A percentile compares a stretch with the other conserved stretches of the same genome.
These are phyloP conservation scores for Populus simonii DNA, from an alignment of 345 rosid genomes.

Conservation along the genomic window DNA sequence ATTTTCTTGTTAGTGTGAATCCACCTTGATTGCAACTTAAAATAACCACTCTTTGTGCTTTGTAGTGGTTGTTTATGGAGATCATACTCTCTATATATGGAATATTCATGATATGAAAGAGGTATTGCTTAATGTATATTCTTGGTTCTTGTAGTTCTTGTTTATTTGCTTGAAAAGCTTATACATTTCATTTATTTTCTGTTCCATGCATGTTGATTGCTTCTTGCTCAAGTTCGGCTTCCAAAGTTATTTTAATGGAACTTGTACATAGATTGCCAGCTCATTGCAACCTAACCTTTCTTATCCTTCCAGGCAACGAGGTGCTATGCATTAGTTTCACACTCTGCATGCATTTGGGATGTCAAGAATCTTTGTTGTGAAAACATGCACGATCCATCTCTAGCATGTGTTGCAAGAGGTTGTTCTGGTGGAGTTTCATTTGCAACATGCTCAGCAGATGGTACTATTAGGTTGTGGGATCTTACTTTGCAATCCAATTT, in stretches of 20 bases:
- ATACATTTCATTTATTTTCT: neutral
- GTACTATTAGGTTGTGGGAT: slow-evolving; percentile 83
- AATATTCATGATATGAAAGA: slow-evolving; percentile 56
- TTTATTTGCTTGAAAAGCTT: slow-evolving; percentile 2
- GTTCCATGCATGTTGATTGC: slow-evolving; percentile 4
- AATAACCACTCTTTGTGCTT: slow-evolving; percentile 21
- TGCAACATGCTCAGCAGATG: slow-evolving; percentile 86
- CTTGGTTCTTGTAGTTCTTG: neutral
- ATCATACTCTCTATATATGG: slow-evolving; percentile 75
- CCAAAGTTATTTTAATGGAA: slow-evolving; percentile 15
- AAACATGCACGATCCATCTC: slow-evolving; percentile 64
- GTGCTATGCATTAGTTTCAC: slow-evolving; percentile 62
- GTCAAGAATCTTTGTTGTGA: slow-evolving; percentile 76
- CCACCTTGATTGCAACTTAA: neutral
- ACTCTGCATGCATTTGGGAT: slow-evolving; percentile 79
- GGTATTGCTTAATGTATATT: slow-evolving; percentile 36
- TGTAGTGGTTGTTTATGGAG: slow-evolving; percentile 71
- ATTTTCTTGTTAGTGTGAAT: slow-evolving; percentile 4
- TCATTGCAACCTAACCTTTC: slow-evolving; percentile 18
- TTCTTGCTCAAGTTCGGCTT: slow-evolving; percentile 7
- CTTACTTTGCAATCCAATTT: slow-evolving; percentile 47
- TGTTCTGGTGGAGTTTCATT: slow-evolving; percentile 80
- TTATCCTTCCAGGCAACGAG: slow-evolving; percentile 54
- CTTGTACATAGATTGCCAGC: slow-evolving; percentile 17
- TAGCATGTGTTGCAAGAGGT: slow-evolving; percentile 74